Conservation (phyloP, 345 rosid species). For the Moricandia arvensis region DNA sequence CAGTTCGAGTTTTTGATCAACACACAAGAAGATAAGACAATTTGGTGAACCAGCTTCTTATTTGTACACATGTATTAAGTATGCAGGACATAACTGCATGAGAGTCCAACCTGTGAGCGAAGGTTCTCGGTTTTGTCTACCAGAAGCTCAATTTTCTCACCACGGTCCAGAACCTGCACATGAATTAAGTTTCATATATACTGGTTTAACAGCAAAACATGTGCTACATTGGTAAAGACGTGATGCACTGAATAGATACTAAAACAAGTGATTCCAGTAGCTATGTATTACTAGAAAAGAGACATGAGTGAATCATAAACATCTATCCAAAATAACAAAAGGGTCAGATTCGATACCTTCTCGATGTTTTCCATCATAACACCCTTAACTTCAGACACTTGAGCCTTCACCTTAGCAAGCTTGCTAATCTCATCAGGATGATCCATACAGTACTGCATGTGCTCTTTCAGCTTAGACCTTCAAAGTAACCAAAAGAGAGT, state of each 20-base stretch:
- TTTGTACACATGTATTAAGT: not conserved
- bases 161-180: constrained; percentile 92
- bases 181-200: not conserved
- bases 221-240: not conserved
- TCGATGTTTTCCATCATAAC: constrained; percentile 99
- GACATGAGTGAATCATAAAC: not conserved
- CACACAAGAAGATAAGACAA: not conserved
- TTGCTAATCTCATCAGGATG: constrained; percentile 98
- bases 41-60: not conserved
- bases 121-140: constrained; percentile 99
- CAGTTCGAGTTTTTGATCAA: not conserved
- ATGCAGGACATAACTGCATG: not conserved
- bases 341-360: constrained; percentile 54
- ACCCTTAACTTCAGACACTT: constrained; percentile 97
- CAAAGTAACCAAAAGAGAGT: not conserved
- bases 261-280: not conserved
- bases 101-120: constrained; percentile 75
- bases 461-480: constrained; percentile 89
- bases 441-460: constrained; percentile 92
- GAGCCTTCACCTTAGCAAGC: constrained; percentile 97
- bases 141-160: constrained; percentile 97
- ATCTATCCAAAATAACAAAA: not conserved
- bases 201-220: not conserved
- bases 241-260: not conserved
- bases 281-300: not conserved